Evolutionary conservation across 176 grass and related monocot genomes (phyloP).

Genomic region (Bonia amplexicaulis): DNA sequence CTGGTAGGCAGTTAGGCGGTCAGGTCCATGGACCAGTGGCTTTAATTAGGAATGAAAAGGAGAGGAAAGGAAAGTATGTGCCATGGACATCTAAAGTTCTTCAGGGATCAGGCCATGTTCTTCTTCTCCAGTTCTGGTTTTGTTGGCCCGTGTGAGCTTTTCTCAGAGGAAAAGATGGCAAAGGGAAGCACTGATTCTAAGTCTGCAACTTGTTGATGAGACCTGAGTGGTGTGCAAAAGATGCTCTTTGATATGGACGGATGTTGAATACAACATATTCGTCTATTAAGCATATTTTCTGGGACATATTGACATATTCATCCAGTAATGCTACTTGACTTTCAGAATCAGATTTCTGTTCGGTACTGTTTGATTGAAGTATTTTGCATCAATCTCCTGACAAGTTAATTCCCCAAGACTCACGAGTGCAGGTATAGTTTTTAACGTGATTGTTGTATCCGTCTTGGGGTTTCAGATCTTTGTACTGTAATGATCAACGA

Average conservation of each 20-base stretch:
- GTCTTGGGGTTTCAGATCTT: background rate
- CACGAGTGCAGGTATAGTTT: background rate
- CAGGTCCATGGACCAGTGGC: background rate
- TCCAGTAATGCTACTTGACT: background rate
- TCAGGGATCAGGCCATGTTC: background rate
- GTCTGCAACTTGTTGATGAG: background rate
- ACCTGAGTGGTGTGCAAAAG: background rate
- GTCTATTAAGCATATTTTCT: background rate
- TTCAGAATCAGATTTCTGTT: background rate
- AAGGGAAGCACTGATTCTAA: background rate
- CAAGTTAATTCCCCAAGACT: background rate
- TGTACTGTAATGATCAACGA: background rate
- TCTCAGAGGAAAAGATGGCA: background rate
- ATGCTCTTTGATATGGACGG: too few relatives aligned
- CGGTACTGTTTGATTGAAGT: background rate
- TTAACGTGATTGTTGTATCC: background rate
- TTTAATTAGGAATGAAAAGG: background rate
- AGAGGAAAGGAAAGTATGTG: background rate
- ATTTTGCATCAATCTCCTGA: background rate
- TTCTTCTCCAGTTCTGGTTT: background rate
- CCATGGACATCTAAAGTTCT: background rate
- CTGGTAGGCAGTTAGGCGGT: background rate
- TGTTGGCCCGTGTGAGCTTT: background rate
- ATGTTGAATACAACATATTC: background rate
- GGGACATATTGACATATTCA: background rate